Evolutionary conservation across 2,329 filamentous ascomycete genomes (phyloP), one percentile per base, ranked within the genome.

Genomic region (Beauveria sp.): DNA sequence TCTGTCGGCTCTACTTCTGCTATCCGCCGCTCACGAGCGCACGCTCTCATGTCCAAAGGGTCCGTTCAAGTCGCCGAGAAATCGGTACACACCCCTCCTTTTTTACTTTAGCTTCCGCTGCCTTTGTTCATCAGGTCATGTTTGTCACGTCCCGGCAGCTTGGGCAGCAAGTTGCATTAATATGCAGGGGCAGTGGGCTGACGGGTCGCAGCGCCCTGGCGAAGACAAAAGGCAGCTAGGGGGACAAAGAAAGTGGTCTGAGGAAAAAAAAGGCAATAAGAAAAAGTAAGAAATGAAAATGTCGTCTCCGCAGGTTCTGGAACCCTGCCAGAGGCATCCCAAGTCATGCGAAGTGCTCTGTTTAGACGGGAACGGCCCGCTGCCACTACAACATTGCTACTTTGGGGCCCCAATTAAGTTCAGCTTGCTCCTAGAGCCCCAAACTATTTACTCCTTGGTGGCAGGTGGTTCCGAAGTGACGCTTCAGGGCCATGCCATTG

Each of bases 101-200:
- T 40, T 14, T 5, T 2, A 2, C 34, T 16, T 38, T 14, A n/a
- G n/a, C n/a, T n/a, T n/a, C n/a, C 5, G 5, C 34, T 24, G 16
- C 20, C 40, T 42, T 22, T 2, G 10, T 22, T 24, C 53, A n/a
- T 28, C 20, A 42, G 52, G 22, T n/a, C 38, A 28, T 24, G 14
- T 18, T 22, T 20, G 38, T 43, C 34, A 38, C 34, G 56, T 59
- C 34, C 56, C 56, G 56, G 28, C 56, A 59, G 56, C 56, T 59
- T 59, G 56, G 56, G 56, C 56, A 52, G 34, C 56, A 59, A 59
- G n/a, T 49, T 2, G 10, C 45, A 34, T 47, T 30, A 52, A n/a
- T 16, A 51, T 59, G 47, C 34, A 34, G 47, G 56, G 47, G 46
- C 24, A 30, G 30, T 59, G 56, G 46, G 30, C 45, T 52, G 46